Evolutionary conservation across 2,329 filamentous ascomycete species (phyloP).

Genomic region (Aspergillus melleus): DNA sequence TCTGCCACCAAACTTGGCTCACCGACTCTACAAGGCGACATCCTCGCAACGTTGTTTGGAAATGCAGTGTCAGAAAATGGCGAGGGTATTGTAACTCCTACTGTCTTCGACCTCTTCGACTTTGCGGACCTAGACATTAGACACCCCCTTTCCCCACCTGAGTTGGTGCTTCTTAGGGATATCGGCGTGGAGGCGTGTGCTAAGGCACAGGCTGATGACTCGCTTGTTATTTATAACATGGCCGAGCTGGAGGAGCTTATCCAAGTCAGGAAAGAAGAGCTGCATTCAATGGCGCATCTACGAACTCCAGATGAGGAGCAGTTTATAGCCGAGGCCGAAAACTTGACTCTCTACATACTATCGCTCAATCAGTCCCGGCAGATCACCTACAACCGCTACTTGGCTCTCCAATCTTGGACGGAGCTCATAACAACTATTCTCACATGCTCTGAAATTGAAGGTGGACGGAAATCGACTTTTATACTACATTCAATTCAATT

Average conservation of each 20-base stretch:
- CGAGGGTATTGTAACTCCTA: conserved; percentile 66
- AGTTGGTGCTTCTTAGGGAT: conserved; percentile 61
- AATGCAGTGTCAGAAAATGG: conserved; percentile 65
- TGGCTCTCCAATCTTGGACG: conserved; percentile 78
- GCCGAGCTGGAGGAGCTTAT: conserved; percentile 73
- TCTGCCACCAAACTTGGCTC: conserved; percentile 69
- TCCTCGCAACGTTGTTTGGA: conserved; percentile 71
- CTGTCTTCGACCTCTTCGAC: conserved; percentile 90
- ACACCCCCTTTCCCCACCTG: conserved; percentile 49
- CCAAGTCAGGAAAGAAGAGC: conserved; percentile 48
- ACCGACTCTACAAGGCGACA: conserved; percentile 67
- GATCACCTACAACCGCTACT: conserved; percentile 53
- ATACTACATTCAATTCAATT: conserved; percentile 84
- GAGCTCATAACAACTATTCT: conserved; percentile 82
- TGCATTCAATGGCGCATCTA: conserved; percentile 45
- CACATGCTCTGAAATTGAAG: conserved; percentile 76
- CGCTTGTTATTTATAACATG: conserved; percentile 62
- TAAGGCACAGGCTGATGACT: conserved; percentile 57
- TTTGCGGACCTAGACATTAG: conserved; percentile 70
- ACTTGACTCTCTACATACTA: conserved; percentile 38
- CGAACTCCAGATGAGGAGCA: conserved; percentile 44
- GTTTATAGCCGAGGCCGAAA: conserved; percentile 40
- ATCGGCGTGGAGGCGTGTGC: conserved; percentile 68
- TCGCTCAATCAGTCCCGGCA: conserved; percentile 42
- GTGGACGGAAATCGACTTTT: conserved; percentile 70